These are phyloP conservation scores for Fusarium sambucinum DNA, from an alignment of 2,329 filamentous ascomycete species.

Conservation along the genomic window DNA sequence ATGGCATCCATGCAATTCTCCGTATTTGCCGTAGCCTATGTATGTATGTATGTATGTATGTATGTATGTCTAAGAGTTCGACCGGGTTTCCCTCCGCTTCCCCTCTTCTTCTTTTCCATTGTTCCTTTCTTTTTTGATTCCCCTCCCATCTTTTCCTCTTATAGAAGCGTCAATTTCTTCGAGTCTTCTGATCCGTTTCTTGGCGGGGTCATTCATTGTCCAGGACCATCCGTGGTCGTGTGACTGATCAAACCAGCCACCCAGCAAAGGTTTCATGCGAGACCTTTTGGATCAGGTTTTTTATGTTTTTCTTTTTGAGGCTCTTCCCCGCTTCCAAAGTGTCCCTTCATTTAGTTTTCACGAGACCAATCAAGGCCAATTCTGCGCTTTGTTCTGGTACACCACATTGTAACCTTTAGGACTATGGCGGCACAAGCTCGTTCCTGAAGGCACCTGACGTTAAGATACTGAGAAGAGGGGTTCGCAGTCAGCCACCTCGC, in stretches of 20 bases:
- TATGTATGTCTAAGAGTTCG: constrained; percentile 10
- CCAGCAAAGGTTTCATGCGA: constrained; percentile 15
- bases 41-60: neutral
- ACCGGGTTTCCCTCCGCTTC: constrained; percentile 6
- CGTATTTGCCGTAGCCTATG: constrained; percentile 12
- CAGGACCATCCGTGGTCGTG: constrained; percentile 38
- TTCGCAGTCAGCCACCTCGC: constrained; percentile 35
- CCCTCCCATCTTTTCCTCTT: constrained; percentile 28
- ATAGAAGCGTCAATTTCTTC: constrained; percentile 14
- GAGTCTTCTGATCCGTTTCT: constrained; percentile 44
- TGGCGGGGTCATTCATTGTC: constrained; percentile 36
- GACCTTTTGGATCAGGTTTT: constrained; percentile 4
- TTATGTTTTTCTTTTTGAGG: constrained; percentile 8
- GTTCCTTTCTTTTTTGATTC: constrained; percentile 9
- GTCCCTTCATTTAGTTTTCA: constrained; percentile 8
- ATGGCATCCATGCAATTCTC: neutral
- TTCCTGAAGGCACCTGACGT: constrained; percentile 45
- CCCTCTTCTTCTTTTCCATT: constrained; percentile 15
- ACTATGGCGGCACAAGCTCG: constrained; percentile 16
- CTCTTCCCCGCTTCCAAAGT: constrained; percentile 32
- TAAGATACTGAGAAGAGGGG: constrained; percentile 26
- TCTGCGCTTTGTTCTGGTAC: neutral
- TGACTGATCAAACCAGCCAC: constrained; percentile 45
- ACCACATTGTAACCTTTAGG: neutral
- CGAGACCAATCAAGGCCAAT: constrained; percentile 17